A percentile compares a stretch with the other conserved stretches of the same genome.
phyloP scores from a whole-genome alignment of 768 basidiomycete species.

The Russula sp. region DNA sequence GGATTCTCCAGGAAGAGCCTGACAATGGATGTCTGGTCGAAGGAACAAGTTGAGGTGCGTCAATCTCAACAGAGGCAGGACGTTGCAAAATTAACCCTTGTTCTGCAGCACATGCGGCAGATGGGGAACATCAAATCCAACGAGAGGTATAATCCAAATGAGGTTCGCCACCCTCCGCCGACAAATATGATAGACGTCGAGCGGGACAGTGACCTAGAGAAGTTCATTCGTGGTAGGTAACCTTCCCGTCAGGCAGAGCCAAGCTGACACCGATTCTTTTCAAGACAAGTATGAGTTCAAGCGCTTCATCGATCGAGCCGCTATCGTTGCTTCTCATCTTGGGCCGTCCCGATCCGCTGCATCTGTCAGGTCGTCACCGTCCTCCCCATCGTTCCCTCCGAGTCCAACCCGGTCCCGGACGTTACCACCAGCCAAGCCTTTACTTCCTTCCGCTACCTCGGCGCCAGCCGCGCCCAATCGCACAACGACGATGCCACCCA shows the following conservation, averaged over 20 bases:
- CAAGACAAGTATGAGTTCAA: slow-evolving; percentile 76
- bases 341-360: slow-evolving; percentile 28
- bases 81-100: slow-evolving; percentile 14
- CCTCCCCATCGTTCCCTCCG: slow-evolving; percentile 1
- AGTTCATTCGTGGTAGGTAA: slow-evolving; percentile 74
- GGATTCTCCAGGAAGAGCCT: slow-evolving; percentile 65
- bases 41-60: slow-evolving; percentile 80
- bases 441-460: slow-evolving; percentile 12
- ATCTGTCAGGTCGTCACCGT: slow-evolving; percentile 11
- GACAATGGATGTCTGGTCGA: slow-evolving; percentile 81
- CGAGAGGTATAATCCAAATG: slow-evolving; percentile 73
- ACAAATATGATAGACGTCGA: slow-evolving; percentile 70
- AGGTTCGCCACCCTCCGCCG: slow-evolving; percentile 73
- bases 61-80: slow-evolving; percentile 3
- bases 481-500: not conserved
- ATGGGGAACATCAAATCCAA: slow-evolving; percentile 83
- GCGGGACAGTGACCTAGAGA: slow-evolving; percentile 85
- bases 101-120: slow-evolving; percentile 60
- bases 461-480: slow-evolving; percentile 3
- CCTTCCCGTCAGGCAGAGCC: not conserved
- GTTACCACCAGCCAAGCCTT: slow-evolving; percentile 12
- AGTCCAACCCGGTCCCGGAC: slow-evolving; percentile 22
- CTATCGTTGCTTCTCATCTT: slow-evolving; percentile 27
- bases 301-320: slow-evolving; percentile 43
- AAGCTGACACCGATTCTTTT: not conserved